Conservation (phyloP, 192 early-diverging fungal species). For the Linnemannia hyalina region DNA sequence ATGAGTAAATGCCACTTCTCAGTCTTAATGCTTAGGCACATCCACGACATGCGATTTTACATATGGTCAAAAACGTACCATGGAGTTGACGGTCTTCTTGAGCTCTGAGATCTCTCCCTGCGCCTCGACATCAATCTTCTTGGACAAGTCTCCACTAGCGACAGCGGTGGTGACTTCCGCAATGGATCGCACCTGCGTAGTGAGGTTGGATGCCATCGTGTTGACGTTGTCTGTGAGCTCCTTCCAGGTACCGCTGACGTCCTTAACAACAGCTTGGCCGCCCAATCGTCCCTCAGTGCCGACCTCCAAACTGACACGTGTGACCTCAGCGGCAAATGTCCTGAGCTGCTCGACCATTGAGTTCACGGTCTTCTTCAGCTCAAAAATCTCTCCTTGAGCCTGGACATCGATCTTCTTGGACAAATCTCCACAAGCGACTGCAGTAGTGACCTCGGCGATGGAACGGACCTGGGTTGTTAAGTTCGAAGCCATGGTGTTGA, state of each 20-base stretch:
- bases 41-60: neutral
- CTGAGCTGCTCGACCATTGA: constrained; percentile 69
- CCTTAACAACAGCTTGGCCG: constrained; percentile 64
- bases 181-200: constrained; percentile 70
- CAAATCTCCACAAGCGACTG: constrained; percentile 75
- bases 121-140: constrained; percentile 64
- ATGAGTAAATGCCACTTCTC: neutral
- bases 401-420: constrained; percentile 73
- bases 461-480: constrained; percentile 76
- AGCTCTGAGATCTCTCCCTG: constrained; percentile 65
- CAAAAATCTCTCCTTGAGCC: constrained; percentile 73
- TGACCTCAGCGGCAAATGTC: constrained; percentile 71
- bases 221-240: constrained; percentile 76
- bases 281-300: constrained; percentile 69
- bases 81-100: constrained; percentile 74
- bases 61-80: constrained; percentile 50
- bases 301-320: constrained; percentile 62
- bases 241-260: constrained; percentile 76
- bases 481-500: constrained; percentile 77
- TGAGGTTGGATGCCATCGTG: constrained; percentile 68
- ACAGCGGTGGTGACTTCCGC: constrained; percentile 72
- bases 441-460: constrained; percentile 72
- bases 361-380: constrained; percentile 78
- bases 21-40: neutral
- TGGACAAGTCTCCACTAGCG: constrained; percentile 66